A percentile compares a stretch with the other conserved stretches of the same genome.
phyloP scores from a whole-genome alignment of 805 yeast species.

The Metschnikowia orientalis region DNA sequence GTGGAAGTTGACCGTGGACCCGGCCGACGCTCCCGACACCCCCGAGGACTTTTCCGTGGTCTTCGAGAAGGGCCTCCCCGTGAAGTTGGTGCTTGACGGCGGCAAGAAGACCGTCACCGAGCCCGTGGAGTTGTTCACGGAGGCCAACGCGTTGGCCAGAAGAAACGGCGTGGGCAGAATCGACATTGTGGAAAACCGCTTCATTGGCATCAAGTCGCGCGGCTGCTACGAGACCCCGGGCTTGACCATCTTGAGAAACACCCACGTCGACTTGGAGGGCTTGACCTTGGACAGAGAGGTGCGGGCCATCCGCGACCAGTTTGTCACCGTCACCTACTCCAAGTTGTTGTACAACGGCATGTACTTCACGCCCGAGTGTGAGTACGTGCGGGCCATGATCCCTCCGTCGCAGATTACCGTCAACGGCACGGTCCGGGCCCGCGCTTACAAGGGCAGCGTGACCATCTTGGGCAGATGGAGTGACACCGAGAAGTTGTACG shows the following conservation, averaged over 20 bases:
- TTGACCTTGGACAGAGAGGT: constrained; percentile 96
- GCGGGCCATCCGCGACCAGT: constrained; percentile 91
- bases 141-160: constrained; percentile 94
- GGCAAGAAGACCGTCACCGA: constrained; percentile 62
- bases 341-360: constrained; percentile 92
- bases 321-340: constrained; percentile 90
- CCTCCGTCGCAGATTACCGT: constrained; percentile 92
- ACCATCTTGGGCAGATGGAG: constrained; percentile 90
- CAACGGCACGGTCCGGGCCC: constrained; percentile 92
- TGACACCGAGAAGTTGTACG: constrained; percentile 92
- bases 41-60: constrained; percentile 87
- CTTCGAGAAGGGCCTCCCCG: constrained; percentile 84
- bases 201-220: constrained; percentile 97
- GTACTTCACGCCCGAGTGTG: constrained; percentile 98
- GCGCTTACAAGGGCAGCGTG: constrained; percentile 87
- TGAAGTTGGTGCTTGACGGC: constrained; percentile 67
- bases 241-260: constrained; percentile 84
- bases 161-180: constrained; percentile 99
- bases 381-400: constrained; percentile 89
- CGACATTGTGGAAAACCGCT: constrained; percentile 98
- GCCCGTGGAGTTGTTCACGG: constrained; percentile 86
- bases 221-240: constrained; percentile 99
- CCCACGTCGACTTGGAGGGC: constrained; percentile 97
- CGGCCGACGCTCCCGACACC: constrained; percentile 86
- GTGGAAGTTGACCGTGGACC: constrained; percentile 99